Conservation (phyloP, 1,139 yeast genomes). For the Blastobotrys serpentis region DNA sequence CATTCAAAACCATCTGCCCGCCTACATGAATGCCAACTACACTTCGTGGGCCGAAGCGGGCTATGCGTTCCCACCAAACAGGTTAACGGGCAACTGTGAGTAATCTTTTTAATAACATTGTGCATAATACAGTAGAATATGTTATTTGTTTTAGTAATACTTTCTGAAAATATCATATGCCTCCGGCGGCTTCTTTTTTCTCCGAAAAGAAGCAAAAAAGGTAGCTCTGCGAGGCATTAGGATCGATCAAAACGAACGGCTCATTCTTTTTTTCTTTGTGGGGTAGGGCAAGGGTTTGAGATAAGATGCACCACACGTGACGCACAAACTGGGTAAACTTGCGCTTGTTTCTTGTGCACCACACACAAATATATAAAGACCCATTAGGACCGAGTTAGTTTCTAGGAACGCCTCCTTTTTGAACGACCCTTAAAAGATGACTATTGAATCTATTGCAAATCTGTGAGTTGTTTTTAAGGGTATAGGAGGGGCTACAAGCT, state of each 20-base stretch:
- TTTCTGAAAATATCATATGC: too few relatives aligned
- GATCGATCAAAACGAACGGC: too few relatives aligned
- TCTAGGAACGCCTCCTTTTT: not conserved
- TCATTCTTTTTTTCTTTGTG: too few relatives aligned
- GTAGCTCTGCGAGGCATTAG: too few relatives aligned
- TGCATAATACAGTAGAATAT: too few relatives aligned
- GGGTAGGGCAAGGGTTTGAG: conserved; percentile 5
- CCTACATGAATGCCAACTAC: conserved; percentile 60
- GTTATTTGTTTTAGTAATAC: too few relatives aligned
- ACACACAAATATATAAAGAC: too few relatives aligned
- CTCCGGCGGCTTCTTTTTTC: too few relatives aligned
- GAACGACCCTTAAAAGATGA: conserved; percentile 1
- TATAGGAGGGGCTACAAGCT: not conserved
- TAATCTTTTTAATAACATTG: not conserved
- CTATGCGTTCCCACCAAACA: conserved; percentile 59
- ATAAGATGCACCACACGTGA: conserved; percentile 3
- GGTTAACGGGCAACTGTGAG: conserved; percentile 45
- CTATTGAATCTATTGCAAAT: conserved; percentile 9
- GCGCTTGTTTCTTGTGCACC: conserved; percentile 1
- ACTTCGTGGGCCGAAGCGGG: conserved; percentile 71
- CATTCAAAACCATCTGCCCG: conserved; percentile 60
- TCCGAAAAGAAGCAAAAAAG: too few relatives aligned
- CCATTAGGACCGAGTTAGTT: too few relatives aligned
- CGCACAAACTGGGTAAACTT: not conserved
- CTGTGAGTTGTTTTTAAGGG: conserved; percentile 2